These are phyloP conservation scores for Penicillium canescens DNA, from an alignment of 495 filamentous ascomycete species.

Conservation along the genomic window DNA sequence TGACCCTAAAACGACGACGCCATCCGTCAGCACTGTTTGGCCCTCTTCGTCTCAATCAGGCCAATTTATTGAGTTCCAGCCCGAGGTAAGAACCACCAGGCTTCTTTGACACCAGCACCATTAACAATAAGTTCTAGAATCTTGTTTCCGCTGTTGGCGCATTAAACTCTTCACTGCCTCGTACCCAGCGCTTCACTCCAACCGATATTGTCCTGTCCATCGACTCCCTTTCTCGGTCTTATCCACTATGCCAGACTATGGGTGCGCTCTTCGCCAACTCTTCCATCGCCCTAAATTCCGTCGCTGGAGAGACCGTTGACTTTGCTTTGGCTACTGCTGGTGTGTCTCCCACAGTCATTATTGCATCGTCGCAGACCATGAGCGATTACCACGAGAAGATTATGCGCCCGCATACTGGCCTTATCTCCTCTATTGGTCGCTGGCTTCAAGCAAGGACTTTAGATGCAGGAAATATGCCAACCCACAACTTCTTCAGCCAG, in stretches of 20 bases:
- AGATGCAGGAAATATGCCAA: conserved; percentile 65
- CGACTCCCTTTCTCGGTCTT: conserved; percentile 75
- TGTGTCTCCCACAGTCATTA: conserved; percentile 79
- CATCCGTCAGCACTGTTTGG: conserved; percentile 61
- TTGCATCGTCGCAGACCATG: conserved; percentile 75
- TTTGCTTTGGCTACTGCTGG: conserved; percentile 68
- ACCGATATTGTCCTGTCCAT: conserved; percentile 87
- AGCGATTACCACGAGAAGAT: conserved; percentile 61
- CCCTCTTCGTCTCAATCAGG: conserved; percentile 51
- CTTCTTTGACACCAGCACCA: not conserved
- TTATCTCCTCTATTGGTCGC: conserved; percentile 59
- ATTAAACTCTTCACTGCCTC: conserved; percentile 73
- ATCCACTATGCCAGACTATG: conserved; percentile 77
- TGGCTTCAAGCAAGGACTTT: conserved; percentile 69
- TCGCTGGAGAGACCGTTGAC: conserved; percentile 69
- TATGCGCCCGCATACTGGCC: conserved; percentile 48
- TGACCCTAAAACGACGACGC: conserved; percentile 51
- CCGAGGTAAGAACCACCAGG: conserved; percentile 47
- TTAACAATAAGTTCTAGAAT: conserved; percentile 50
- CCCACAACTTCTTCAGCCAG: conserved; percentile 41
- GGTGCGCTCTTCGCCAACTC: conserved; percentile 81
- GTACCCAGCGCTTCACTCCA: conserved; percentile 65
- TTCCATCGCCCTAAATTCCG: conserved; percentile 85
- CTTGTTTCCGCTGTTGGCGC: conserved; percentile 76
- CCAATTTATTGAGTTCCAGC: conserved; percentile 74